Evolutionary conservation across 1,284 basidiomycete species (phyloP), one percentile per base, ranked within the genome.

Genomic region (Farysia itapuensis): DNA sequence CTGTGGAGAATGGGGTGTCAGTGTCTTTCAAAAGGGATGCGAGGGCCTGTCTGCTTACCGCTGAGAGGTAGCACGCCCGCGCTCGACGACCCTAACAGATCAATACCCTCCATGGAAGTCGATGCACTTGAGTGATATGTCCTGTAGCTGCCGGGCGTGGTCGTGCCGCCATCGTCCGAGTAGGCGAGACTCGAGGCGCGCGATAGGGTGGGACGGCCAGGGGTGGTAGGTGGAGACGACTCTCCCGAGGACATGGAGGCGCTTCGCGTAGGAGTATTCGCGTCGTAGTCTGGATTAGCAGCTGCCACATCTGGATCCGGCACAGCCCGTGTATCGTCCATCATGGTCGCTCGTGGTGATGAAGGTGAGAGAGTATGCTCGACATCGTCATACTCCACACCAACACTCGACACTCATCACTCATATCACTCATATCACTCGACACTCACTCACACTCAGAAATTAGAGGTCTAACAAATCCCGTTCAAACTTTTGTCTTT

Each of bases 51-150:
- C 16, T 26, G 20, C 46, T 42, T 35, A 43, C 48, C 54, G 19
- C 34, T 35, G 24, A 58, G 49, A 6, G 56, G 50, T 2, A 58
- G 26, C n/a, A n/a, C n/a, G n/a, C n/a, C n/a, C n/a, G 31, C 9
- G 31, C 11, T 11, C 8, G 45, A 48, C 15, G 35, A 30, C 28
- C 48, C 49, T 12, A 64, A 43, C 18, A 64, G 43, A 16, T 64
- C 60, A 36, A 58, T 38, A 14, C 54, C 54, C 22, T 64, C 60
- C 43, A 64, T 43, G 11, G 42, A 45, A 3, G 45, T 37, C 19
- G 45, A 48, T 9, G 49, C 56, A 21, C 44, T 46, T 6, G 54
- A 58, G 26, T 51, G 35, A 20, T 59, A 26, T 3, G 50, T 53
- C 16, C 50, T 44, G 35, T 36, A 49, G 9, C 13, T 16, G 18